Evolutionary conservation across 2,329 filamentous ascomycete species (phyloP).

Genomic region (Aspergillus udagawae): DNA sequence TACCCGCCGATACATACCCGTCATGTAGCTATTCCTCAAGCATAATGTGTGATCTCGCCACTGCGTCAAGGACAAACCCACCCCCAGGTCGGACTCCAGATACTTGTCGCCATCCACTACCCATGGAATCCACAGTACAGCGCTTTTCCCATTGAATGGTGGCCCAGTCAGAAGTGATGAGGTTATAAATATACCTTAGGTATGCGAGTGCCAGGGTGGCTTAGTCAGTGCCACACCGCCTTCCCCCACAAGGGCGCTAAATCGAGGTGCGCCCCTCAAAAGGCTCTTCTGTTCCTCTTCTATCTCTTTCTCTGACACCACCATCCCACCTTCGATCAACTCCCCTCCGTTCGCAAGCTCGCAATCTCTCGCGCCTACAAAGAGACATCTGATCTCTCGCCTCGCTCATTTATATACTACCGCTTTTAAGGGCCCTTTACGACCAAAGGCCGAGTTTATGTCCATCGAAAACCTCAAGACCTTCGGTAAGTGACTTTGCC

Average conservation of each 20-base stretch:
- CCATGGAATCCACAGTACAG: background rate
- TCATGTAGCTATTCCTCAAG: background rate
- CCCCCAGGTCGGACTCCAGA: background rate
- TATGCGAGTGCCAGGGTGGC: constrained; percentile 11
- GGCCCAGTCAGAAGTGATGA: background rate
- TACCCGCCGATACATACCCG: background rate
- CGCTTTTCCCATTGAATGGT: background rate
- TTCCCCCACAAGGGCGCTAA: constrained; percentile 26
- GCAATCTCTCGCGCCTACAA: constrained; percentile 19
- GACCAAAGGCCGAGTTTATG: constrained; percentile 82
- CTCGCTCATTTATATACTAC: constrained; percentile 27
- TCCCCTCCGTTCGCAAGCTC: constrained; percentile 2
- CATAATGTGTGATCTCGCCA: background rate
- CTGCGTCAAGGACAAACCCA: background rate
- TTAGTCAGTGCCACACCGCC: constrained; percentile 30
- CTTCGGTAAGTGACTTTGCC: constrained; percentile 65
- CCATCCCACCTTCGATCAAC: constrained; percentile 1
- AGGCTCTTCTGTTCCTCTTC: constrained; percentile 29
- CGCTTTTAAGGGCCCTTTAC: constrained; percentile 44
- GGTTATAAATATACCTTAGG: too few species aligned
- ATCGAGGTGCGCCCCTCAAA: constrained; percentile 29
- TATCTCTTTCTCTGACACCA: constrained; percentile 25
- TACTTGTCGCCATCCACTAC: background rate
- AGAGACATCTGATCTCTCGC: constrained; percentile 33
- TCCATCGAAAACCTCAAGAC: constrained; percentile 98